Conservation (phyloP, 192 early-diverging fungal genomes). For the Gigaspora rosea region DNA sequence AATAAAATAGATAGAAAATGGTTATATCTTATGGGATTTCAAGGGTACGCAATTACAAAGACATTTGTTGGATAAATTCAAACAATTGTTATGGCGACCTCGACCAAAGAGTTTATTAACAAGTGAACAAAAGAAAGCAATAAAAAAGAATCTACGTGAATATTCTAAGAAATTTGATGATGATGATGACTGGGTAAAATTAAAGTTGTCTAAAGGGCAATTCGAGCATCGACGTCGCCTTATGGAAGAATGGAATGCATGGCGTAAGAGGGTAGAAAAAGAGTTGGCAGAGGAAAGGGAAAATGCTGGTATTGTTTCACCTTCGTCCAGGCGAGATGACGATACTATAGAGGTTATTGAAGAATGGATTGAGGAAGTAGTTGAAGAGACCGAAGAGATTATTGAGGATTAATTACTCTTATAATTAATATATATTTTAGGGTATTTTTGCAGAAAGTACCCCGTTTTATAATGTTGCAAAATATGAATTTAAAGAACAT, state of each 20-base stretch:
- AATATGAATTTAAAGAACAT: too few relatives aligned
- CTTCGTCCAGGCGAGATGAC: conserved; percentile 52
- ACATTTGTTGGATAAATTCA: too few relatives aligned
- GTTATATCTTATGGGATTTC: too few relatives aligned
- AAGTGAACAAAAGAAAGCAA: too few relatives aligned
- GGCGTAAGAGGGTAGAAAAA: conserved; percentile 71
- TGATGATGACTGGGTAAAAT: conserved; percentile 75
- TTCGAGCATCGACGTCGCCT: conserved; percentile 74
- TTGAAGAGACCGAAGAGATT: conserved; percentile 78
- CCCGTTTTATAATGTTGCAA: too few relatives aligned
- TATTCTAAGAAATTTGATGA: conserved; percentile 90
- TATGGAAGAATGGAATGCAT: conserved; percentile 83
- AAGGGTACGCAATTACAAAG: too few relatives aligned
- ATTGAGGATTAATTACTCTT: conserved; percentile 79
- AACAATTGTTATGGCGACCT: too few relatives aligned
- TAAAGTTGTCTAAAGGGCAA: conserved; percentile 72
- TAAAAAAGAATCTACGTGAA: conserved; percentile 90
- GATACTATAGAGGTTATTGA: conserved; percentile 75
- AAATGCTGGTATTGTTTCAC: conserved; percentile 53
- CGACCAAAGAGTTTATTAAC: too few relatives aligned
- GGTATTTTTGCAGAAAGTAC: too few relatives aligned
- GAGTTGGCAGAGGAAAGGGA: conserved; percentile 60
- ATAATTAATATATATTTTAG: too few relatives aligned
- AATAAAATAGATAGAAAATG: too few relatives aligned
- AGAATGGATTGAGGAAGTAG: conserved; percentile 87